These are phyloP conservation scores for Wickerhamomyces chambardii DNA, from an alignment of 805 yeast species.

Conservation along the genomic window DNA sequence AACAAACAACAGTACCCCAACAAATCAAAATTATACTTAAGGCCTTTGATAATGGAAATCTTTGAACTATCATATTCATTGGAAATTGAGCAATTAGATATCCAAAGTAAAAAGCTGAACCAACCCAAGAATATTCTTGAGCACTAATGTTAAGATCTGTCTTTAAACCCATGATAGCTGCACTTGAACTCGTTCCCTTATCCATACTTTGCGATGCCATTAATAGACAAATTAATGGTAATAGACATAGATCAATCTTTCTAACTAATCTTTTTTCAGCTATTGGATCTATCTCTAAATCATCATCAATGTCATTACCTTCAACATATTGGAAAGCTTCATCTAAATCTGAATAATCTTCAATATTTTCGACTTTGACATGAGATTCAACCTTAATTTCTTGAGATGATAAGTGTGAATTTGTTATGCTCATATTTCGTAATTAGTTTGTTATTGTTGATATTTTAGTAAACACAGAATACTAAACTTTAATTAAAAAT, in stretches of 20 bases:
- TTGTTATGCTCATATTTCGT: too few relatives aligned
- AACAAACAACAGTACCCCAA: conserved; percentile 26
- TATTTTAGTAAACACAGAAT: too few relatives aligned
- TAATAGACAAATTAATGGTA: conserved; percentile 25
- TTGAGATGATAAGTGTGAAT: too few relatives aligned
- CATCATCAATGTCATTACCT: not conserved
- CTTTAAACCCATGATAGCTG: conserved; percentile 28
- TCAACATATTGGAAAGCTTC: not conserved
- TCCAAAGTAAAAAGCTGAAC: conserved; percentile 28
- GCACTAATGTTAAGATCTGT: conserved; percentile 26
- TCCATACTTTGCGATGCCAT: conserved; percentile 28
- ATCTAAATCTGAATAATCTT: not conserved
- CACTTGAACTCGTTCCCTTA: conserved; percentile 26
- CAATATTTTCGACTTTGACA: too few relatives aligned
- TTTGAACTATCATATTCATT: conserved; percentile 22
- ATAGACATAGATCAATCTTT: conserved; percentile 24
- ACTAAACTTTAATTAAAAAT: too few relatives aligned
- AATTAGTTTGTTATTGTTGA: too few relatives aligned
- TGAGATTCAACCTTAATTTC: too few relatives aligned
- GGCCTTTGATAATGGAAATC: conserved; percentile 27
- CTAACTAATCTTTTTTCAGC: conserved; percentile 17
- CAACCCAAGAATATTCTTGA: conserved; percentile 23
- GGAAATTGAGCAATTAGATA: conserved; percentile 24
- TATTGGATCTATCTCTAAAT: not conserved
- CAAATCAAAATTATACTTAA: conserved; percentile 20